Evolutionary conservation across 768 basidiomycete species (phyloP), one percentile per base, ranked within the genome.

Genomic region (Asterophora parasitica): DNA sequence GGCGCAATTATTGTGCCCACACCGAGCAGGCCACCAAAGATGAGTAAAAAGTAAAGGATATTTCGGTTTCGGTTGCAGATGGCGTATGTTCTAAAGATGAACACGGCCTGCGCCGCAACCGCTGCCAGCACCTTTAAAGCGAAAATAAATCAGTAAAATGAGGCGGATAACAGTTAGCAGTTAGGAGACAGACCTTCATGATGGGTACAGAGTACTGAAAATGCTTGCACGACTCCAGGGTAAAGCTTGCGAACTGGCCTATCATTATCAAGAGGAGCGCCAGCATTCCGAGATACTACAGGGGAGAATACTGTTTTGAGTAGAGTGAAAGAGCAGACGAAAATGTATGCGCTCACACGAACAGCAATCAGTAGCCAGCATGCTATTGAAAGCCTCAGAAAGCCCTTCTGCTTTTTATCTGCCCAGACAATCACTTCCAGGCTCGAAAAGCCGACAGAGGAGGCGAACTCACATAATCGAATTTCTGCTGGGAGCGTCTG

Each of bases 31-130:
- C 57, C 57, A 12, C 57, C 57, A 11, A 58, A 49, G 45, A 55
- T 40, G 10, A 58, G 35, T 10, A 58, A 33, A 41, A 55, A 58
- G 20, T 48, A 49, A 9, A 58, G 51, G 17, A 58, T 34, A 1
- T 15, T 40, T 34, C 30, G 35, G 28, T 42, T 53, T 27, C 46
- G 42, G 27, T 48, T 48, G n/a, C 54, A 58, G 8, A 58, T 55
- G 20, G 57, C 57, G 19, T 58, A 58, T 7, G 57, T 58, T 44
- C 57, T 52, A 35, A 55, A 58, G 23, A 58, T 51, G 15, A 58
- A 58, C 12, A 58, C 57, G 6, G 42, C 51, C 32, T 58, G 57
- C 11, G 57, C 55, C 16, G 57, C 57, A 11, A 58, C 51, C 12
- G 54, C 57, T n/a, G 51, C 57, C 43, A 58, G 38, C 28, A 58